phyloP scores from a whole-genome alignment of 768 basidiomycete genomes.

The Tylopilus subfusipes region DNA sequence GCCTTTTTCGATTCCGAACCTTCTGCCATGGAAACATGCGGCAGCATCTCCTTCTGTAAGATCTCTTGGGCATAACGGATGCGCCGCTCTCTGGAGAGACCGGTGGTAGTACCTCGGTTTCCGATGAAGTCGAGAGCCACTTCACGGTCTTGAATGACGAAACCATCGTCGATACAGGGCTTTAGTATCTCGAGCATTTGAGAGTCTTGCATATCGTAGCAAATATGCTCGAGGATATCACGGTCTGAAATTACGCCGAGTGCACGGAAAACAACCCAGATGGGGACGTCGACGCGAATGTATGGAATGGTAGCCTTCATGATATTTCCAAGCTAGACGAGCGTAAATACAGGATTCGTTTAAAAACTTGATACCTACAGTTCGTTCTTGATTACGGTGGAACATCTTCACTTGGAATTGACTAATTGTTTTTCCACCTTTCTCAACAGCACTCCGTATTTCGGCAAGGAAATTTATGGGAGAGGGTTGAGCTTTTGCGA shows the following conservation, averaged over 20 bases:
- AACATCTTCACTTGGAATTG: slow-evolving; percentile 99
- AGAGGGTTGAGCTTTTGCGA: slow-evolving; percentile 95
- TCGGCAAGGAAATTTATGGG: slow-evolving; percentile 95
- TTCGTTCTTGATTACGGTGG: slow-evolving; percentile 83
- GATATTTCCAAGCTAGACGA: slow-evolving; percentile 71
- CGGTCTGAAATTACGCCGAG: slow-evolving; percentile 96
- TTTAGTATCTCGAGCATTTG: slow-evolving; percentile 98
- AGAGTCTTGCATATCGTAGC: slow-evolving; percentile 94
- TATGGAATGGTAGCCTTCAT: slow-evolving; percentile 98
- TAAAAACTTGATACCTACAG: slow-evolving; percentile 46
- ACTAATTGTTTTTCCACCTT: slow-evolving; percentile 96
- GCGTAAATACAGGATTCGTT: background rate
- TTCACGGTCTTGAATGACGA: slow-evolving; percentile 96
- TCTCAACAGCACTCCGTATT: slow-evolving; percentile 96
- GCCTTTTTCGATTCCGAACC: slow-evolving; percentile 98
- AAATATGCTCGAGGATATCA: slow-evolving; percentile 97
- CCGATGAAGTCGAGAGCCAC: slow-evolving; percentile 98
- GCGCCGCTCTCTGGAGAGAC: slow-evolving; percentile 87
- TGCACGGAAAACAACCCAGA: slow-evolving; percentile 98
- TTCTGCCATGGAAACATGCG: slow-evolving; percentile 94
- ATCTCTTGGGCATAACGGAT: slow-evolving; percentile 97
- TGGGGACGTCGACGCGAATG: slow-evolving; percentile 96
- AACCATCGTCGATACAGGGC: slow-evolving; percentile 97
- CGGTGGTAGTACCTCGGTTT: slow-evolving; percentile 93
- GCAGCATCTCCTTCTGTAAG: slow-evolving; percentile 96